These are phyloP conservation scores for Aspergillus sp. DNA, from an alignment of 2,329 filamentous ascomycete species.

Conservation along the genomic window DNA sequence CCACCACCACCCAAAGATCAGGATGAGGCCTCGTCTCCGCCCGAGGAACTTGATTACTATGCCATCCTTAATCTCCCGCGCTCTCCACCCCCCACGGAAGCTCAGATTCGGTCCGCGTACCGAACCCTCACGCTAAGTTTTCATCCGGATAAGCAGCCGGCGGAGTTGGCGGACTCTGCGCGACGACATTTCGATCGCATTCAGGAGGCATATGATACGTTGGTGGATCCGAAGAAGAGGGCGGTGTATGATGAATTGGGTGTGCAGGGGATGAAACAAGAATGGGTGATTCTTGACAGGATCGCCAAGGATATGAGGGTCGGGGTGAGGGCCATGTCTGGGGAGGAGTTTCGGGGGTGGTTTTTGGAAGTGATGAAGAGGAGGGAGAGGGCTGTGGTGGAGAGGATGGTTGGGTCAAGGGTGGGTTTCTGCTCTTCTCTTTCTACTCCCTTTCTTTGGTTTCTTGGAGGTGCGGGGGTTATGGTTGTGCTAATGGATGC, in stretches of 20 bases:
- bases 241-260: slow-evolving; percentile 47
- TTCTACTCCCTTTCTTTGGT: neutral
- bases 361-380: slow-evolving; percentile 44
- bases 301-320: slow-evolving; percentile 34
- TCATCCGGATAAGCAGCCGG: slow-evolving; percentile 49
- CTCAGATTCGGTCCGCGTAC: slow-evolving; percentile 48
- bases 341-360: slow-evolving; percentile 44
- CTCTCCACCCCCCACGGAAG: slow-evolving; percentile 42
- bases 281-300: slow-evolving; percentile 32
- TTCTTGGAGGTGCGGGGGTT: neutral
- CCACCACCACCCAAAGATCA: neutral
- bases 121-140: slow-evolving; percentile 46
- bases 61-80: slow-evolving; percentile 42
- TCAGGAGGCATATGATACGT: slow-evolving; percentile 44
- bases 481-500: neutral
- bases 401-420: slow-evolving; percentile 39
- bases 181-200: slow-evolving; percentile 42
- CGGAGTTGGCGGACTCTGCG: slow-evolving; percentile 39
- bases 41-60: slow-evolving; percentile 45
- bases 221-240: slow-evolving; percentile 45
- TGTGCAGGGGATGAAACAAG: slow-evolving; percentile 40
- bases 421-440: slow-evolving; percentile 29
- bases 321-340: slow-evolving; percentile 40
- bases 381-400: slow-evolving; percentile 39
- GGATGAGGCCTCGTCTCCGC: neutral